Evolutionary conservation across 257 asterid genomes (phyloP), one percentile per base, ranked within the genome.

Genomic region (Voacanga thouarsii): DNA sequence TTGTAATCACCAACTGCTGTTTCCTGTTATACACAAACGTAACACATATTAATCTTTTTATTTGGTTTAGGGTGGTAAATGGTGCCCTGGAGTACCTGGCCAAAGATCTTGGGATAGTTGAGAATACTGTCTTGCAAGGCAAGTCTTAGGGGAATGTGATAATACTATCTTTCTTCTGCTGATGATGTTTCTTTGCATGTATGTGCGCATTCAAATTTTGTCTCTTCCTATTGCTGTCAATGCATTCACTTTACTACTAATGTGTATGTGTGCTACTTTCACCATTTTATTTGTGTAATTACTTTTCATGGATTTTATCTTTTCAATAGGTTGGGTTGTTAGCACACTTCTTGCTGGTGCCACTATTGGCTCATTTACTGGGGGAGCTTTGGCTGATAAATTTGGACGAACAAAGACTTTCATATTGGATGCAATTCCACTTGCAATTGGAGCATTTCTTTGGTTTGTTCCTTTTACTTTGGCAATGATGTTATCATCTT

Each of bases 261-360:
- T 67, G 14, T 64, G 23, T 39, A 26, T 18, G 28, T 37, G 3
- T 75, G 66, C 16, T 6, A 57, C 24, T 19, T 70, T 66, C 1
- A 19, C 53, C 18, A 50, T 43, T 56, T 77, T 79, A 26, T 53
- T 75, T 77, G 59, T 50, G 57, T 66, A 72, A 79, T 80, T 71
- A 67, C 66, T 75, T 69, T 57, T 77, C 53, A 6, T 82, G 67
- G 43, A 49, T 53, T 41, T 81, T 63, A 60, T 44, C 63, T 71
- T 78, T 60, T 81, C 60, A 55, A 77, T 82, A 95, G 99, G 99
- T 43, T 95, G 99, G 98, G 88, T 95, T 80, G 99, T 95, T 67
- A 95, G 99, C 82, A 80, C 99, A 70, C 89, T 89, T 87, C 97
- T 95, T 49, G 99, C 99, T 82, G 99, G 97, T 75, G 99, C 99